A percentile compares a stretch with the other conserved stretches of the same genome.
Evolutionary conservation across 73 alveolate genomes (phyloP).

Genomic region (Stentor roeselii): DNA sequence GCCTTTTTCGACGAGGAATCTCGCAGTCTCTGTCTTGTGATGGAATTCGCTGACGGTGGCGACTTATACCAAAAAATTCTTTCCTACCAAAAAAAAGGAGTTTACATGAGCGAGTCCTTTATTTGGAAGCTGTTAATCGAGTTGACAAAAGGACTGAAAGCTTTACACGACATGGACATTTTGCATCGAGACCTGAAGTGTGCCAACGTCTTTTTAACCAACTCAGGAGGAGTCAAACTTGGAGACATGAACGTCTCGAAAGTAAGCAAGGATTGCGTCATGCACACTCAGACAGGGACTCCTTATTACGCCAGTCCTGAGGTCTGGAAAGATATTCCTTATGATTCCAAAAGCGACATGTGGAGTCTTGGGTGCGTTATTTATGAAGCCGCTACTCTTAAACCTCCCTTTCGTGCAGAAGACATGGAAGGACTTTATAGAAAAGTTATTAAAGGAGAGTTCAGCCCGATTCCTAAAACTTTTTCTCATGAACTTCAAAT

Average conservation of each 20-base stretch:
- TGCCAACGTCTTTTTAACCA: constrained; percentile 65
- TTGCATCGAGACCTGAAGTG: constrained; percentile 69
- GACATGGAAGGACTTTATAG: constrained; percentile 74
- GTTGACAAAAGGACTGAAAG: constrained; percentile 50
- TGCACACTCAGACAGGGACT: constrained; percentile 47
- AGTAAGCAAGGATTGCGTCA: constrained; percentile 77
- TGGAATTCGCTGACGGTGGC: constrained; percentile 71
- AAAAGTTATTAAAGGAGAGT: constrained; percentile 79
- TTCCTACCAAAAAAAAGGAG: constrained; percentile 42
- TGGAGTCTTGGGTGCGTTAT: constrained; percentile 51
- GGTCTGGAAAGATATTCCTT: constrained; percentile 40
- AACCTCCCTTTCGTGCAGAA: constrained; percentile 67
- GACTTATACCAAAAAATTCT: constrained; percentile 60
- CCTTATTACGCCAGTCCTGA: constrained; percentile 64
- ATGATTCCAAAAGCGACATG: constrained; percentile 34
- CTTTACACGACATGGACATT: constrained; percentile 45
- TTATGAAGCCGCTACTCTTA: constrained; percentile 75
- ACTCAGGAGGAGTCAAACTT: constrained; percentile 66
- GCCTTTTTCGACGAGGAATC: constrained; percentile 59
- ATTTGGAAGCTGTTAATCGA: constrained; percentile 72
- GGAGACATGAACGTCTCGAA: constrained; percentile 90
- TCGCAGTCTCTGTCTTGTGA: constrained; percentile 45
- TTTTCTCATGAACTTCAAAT: constrained; percentile 5
- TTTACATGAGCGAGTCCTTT: constrained; percentile 48
- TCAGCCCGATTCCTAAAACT: constrained; percentile 25